Percentiles rank a stretch among this genome's conserved stretches.
phyloP scores from a whole-genome alignment of 768 basidiomycete species.

The Pleurotus citrinopileatus region DNA sequence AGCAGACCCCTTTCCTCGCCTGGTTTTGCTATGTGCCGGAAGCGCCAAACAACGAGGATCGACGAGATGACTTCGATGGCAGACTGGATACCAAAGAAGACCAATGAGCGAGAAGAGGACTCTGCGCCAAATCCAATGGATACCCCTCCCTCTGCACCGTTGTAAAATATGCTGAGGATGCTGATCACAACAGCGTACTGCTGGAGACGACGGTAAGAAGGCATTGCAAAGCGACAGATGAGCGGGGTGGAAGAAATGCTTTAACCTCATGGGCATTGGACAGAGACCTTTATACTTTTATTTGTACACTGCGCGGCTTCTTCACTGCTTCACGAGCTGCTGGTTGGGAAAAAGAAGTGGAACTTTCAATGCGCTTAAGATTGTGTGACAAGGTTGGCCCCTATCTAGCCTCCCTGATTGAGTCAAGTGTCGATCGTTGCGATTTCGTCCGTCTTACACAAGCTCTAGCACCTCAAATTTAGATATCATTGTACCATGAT shows the following conservation, averaged over 20 bases:
- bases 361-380: too few species aligned
- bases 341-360: too few species aligned
- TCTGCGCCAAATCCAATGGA: slow-evolving; percentile 44
- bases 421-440: too few species aligned
- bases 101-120: slow-evolving; percentile 38
- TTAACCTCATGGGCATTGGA: not conserved
- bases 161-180: slow-evolving; percentile 36
- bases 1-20: slow-evolving; percentile 25
- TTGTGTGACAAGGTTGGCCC: too few species aligned
- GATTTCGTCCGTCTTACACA: too few species aligned
- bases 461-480: too few species aligned
- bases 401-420: too few species aligned
- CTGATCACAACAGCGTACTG: slow-evolving; percentile 37
- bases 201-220: slow-evolving; percentile 31
- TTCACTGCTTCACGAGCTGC: too few species aligned
- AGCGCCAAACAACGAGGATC: slow-evolving; percentile 42
- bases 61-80: slow-evolving; percentile 45
- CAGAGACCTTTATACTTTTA: not conserved
- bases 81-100: slow-evolving; percentile 49
- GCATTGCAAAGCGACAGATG: slow-evolving; percentile 6
- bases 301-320: too few species aligned
- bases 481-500: not conserved
- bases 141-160: slow-evolving; percentile 33
- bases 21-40: slow-evolving; percentile 27
- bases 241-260: not conserved